Base-by-base conservation (phyloP, 805 yeast genomes). In the Debaryomyces prosopidis region DNA sequence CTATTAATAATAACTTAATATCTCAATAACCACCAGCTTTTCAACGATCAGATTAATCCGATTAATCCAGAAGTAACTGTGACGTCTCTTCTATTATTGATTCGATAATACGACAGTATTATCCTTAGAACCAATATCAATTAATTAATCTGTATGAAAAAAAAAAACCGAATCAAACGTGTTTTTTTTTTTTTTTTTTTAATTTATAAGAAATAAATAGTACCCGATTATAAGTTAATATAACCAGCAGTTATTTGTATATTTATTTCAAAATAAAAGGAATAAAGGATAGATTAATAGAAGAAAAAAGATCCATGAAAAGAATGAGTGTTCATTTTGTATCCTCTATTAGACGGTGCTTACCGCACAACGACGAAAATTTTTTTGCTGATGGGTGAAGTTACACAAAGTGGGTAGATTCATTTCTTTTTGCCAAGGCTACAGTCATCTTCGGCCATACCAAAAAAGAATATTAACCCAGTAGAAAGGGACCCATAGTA, bases 191-290 rank as follows among this genome's bases (percentile, higher is more conserved):
- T 11, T 36, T 18, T 20, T 36, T 36, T 36, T 36, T 17, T 16
- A 28, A 31, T 28, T 33, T n/a, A 39, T 39, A 47, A 34, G 46
- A 47, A 47, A 47, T 42, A 47, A 47, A 31, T 36, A 26, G 23
- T n/a, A 30, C 20, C 50, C 47, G 40, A 39, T 51, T 51, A 51
- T 51, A 51, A 51, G 43, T 30, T 39, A 51, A 51, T 51, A 51
- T 51, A 51, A 51, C 54, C 50, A 46, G 48, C 39, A 42, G 14
- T 40, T 26, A 26, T 12, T 35, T 8, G 12, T 35, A 32, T 31
- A n/a, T 44, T 40, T 45, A 45, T 45, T 45, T 37, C 48, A 45
- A 39, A 42, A 43, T 31, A 39, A 43, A 38, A 20, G 19, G 27
- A 19, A 28, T 36, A 39, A 47, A 43, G 39, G 30, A 36, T 23